Base-by-base conservation (phyloP, 495 filamentous ascomycete genomes). In the Evernia prunastri region DNA sequence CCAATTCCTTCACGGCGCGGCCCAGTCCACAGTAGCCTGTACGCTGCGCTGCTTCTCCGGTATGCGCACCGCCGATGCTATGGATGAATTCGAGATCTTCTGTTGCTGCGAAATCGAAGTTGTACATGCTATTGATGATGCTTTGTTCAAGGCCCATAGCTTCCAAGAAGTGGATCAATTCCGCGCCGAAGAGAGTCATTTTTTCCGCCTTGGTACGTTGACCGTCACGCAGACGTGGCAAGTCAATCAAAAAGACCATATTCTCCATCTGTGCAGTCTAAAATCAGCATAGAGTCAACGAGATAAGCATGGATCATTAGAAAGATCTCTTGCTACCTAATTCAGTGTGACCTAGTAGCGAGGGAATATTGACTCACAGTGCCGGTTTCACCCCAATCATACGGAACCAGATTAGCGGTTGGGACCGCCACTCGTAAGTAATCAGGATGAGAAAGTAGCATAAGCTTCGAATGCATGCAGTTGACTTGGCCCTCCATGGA, bases 381-480 rank as follows among this genome's bases (percentile, higher is more conserved):
- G 0, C 86, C 77, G 4, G 81, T 80, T 70, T 93, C 92, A 0
- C 92, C 92, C 92, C 92, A 96, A 71, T 96, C 92, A 67, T 85
- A 88, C 2, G 81, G 75, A n/a, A 87, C 81, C 6, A 95, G 72
- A 64, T 96, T 96, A 1, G 89, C 92, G 12, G 83, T 91, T 0
- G 92, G 91, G 0, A 96, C 81, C 0, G 82, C 92, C 13, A 96
- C 80, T 0, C 92, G 81, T 3, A 96, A 70, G 69, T 92, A 84
- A 0, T 64, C 69, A 0, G 79, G 77, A 65, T 91, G 86, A 67
- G 89, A 91, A 1, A 96, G 79, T 1, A 96, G 78, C 81, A 91
- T 89, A 17, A 96, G 74, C 68, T 96, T 96, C 8, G 90, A 94
- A 69, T 96, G 92, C 92, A 96, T 96, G 67, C 79, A 84, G 56